phyloP scores from a whole-genome alignment of 331 rosid genomes.

The Pyrus hybrid region DNA sequence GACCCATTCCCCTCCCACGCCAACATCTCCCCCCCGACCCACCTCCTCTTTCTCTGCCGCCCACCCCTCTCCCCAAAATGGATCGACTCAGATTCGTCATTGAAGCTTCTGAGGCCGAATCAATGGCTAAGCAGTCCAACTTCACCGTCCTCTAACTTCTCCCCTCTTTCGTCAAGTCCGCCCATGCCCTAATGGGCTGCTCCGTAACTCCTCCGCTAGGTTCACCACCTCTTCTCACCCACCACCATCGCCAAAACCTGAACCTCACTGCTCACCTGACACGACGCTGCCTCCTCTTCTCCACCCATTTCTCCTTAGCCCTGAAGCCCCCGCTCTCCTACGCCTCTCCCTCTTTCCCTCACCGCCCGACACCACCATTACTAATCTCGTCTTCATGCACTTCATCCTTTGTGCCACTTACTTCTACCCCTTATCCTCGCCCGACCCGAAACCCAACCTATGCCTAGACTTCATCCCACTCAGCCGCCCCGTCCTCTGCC shows the following conservation, averaged over 20 bases:
- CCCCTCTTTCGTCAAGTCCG: too few relatives aligned
- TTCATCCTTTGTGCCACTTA: slow-evolving; percentile 75
- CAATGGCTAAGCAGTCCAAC: too few relatives aligned
- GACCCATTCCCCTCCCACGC: too few relatives aligned
- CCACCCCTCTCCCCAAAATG: too few relatives aligned
- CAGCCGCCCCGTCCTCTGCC: slow-evolving; percentile 75
- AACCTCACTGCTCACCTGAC: slow-evolving; percentile 13
- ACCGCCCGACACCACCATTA: slow-evolving; percentile 54
- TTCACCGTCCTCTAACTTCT: too few relatives aligned
- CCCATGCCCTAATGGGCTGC: slow-evolving; percentile 26
- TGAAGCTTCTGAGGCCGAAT: too few relatives aligned
- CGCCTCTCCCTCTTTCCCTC: slow-evolving; percentile 9
- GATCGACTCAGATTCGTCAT: too few relatives aligned
- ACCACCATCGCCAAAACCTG: slow-evolving; percentile 8
- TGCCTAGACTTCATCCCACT: slow-evolving; percentile 59
- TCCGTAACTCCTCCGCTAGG: slow-evolving; percentile 12
- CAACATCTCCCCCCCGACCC: too few relatives aligned
- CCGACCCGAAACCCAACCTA: slow-evolving; percentile 23
- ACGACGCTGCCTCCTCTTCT: slow-evolving; percentile 61
- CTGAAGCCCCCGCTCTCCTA: slow-evolving; percentile 28
- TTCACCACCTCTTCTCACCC: slow-evolving; percentile 13
- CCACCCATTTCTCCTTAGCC: slow-evolving; percentile 35
- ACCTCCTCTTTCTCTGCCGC: too few relatives aligned
- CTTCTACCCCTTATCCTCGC: slow-evolving; percentile 47
- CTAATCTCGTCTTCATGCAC: slow-evolving; percentile 84